Percentiles rank a stretch among this genome's conserved stretches.
These are phyloP conservation scores for Holtermanniella nyarrowii DNA, from an alignment of 768 basidiomycete species.

Conservation along the genomic window DNA sequence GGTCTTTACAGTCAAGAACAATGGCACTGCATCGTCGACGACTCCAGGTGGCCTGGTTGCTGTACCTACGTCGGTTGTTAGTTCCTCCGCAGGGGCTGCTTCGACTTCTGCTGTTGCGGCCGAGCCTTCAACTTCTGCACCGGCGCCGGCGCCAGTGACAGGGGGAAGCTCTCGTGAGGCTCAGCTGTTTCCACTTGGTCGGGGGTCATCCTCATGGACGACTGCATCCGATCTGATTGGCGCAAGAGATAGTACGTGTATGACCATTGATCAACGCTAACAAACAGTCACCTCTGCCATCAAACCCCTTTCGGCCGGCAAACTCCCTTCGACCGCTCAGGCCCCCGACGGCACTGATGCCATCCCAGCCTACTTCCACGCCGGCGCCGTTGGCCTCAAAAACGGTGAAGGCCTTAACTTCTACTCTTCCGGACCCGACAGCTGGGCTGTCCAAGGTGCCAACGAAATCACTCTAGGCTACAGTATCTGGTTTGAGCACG, in stretches of 20 bases:
- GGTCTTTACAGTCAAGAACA: not conserved
- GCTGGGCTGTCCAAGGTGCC: conserved; percentile 51
- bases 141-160: not conserved
- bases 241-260: not conserved
- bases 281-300: conserved; percentile 21
- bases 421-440: conserved; percentile 55
- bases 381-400: conserved; percentile 14
- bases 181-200: not conserved
- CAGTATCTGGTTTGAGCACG: conserved; percentile 54
- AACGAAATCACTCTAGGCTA: conserved; percentile 63
- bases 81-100: not conserved
- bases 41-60: not conserved
- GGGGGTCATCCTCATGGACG: not conserved
- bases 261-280: not conserved
- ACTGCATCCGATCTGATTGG: not conserved
- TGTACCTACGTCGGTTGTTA: not conserved
- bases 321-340: conserved; percentile 14
- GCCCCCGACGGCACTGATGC: conserved; percentile 31
- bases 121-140: not conserved
- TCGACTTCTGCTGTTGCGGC: not conserved
- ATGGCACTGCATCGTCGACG: not conserved
- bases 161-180: not conserved
- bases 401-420: conserved; percentile 51
- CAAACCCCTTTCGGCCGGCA: conserved; percentile 26
- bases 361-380: conserved; percentile 21